Percentiles rank a stretch among this genome's conserved stretches.
phyloP scores from a whole-genome alignment of 1,284 basidiomycete species.

The Mycena citricolor region DNA sequence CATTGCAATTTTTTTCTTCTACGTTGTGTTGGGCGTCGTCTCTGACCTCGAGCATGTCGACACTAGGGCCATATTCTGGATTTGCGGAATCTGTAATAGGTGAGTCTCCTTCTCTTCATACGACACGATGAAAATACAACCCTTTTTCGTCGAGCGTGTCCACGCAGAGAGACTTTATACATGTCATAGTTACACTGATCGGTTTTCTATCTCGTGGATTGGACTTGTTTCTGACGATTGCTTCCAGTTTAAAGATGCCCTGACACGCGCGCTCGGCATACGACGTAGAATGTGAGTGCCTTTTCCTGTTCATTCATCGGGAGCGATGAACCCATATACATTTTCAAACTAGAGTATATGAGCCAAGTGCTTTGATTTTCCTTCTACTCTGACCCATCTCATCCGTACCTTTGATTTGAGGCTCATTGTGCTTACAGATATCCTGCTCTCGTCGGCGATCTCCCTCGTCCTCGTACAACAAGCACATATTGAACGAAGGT shows the following conservation, averaged over 20 bases:
- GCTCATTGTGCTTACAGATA: conserved; percentile 6
- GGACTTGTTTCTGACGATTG: too few relatives aligned
- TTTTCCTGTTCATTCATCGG: conserved; percentile 24
- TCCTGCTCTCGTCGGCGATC: conserved; percentile 11
- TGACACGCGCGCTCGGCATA: too few relatives aligned
- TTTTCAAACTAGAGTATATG: conserved; percentile 90
- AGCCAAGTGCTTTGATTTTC: conserved; percentile 66
- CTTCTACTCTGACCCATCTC: conserved; percentile 58
- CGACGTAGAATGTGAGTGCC: too few relatives aligned
- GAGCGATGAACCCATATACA: conserved; percentile 55
- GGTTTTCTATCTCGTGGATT: conserved; percentile 42
- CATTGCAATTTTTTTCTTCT: too few relatives aligned
- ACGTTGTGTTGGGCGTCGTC: too few relatives aligned
- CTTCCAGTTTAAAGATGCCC: too few relatives aligned
- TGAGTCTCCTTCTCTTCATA: too few relatives aligned
- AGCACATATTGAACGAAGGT: conserved; percentile 28
- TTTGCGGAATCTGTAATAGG: too few relatives aligned
- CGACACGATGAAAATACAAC: too few relatives aligned
- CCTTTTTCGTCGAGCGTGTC: neutral
- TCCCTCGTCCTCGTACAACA: neutral
- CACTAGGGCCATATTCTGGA: too few relatives aligned
- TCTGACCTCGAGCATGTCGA: too few relatives aligned
- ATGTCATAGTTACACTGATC: conserved; percentile 92
- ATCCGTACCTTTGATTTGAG: conserved; percentile 6
- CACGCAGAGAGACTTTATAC: conserved; percentile 22